Base-by-base conservation (phyloP, 139 green algal genomes). In the Limnomonas spitsbergensis region DNA sequence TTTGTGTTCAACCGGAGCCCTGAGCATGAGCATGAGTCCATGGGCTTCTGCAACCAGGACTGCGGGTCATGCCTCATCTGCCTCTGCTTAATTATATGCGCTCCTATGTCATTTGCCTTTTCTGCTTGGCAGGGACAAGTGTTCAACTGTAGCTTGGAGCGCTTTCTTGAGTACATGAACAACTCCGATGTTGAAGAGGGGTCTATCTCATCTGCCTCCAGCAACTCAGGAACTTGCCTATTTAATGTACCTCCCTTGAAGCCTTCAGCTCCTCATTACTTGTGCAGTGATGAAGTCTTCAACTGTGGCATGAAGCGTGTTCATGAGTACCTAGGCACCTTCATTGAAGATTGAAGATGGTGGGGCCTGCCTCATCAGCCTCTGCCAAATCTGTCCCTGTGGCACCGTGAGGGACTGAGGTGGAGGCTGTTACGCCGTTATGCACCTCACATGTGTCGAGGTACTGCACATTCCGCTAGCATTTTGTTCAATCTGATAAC, bases 361-460 rank as follows among this genome's bases (percentile, higher is more conserved):
- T 9, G 73, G 75, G 4, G 85, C 82, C 29, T 95, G 91, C 86
- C 84, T 92, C 24, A 90, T 95, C 38, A 89, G 86, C 82, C 80
- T 92, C 39, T 77, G 82, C n/a, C 32, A 69, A 68, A 89, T 92
- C 61, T 75, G 82, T 3, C 83, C 86, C 38, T 56, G 53, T 0
- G 87, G 93, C 69, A 85, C 88, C 0, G 73, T 93, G 6, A 94
- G 91, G 91, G 35, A 81, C 42, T 95, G 91, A 82, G n/a, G 24
- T 9, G 39, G 20, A 2, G 79, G 86, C 67, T 95, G 91, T 87
- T 92, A 85, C 40, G 89, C 82, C 1, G 66, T 92, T 27, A 56
- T 93, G 38, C 91, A 95, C 86, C 73, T 95, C 71, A 67, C 83
- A 1, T 95, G 91, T 85, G 86, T 90, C 38, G 89, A 94, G 86